Conservation (phyloP, 202 grass and related monocot genomes). For the Saccharum hybrid region DNA sequence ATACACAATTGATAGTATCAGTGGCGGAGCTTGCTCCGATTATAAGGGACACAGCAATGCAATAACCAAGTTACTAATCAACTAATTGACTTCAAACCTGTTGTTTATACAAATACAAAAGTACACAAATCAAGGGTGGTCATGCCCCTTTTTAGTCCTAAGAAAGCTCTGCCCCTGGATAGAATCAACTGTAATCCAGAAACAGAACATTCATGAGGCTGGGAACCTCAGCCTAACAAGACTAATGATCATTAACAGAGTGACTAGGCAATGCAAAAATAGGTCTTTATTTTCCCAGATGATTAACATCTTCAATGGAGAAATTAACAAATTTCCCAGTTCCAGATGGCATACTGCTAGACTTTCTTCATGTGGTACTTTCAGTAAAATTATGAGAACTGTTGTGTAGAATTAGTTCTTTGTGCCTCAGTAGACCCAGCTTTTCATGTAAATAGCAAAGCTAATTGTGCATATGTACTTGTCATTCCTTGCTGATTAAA, state of each 20-base stretch:
- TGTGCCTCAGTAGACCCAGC: neutral
- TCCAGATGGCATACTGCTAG: constrained; percentile 8
- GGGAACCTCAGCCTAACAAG: neutral
- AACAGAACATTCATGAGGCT: constrained; percentile 1
- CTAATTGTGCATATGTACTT: neutral
- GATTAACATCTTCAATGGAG: constrained; percentile 19
- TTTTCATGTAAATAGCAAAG: neutral
- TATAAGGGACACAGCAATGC: neutral
- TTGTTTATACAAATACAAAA: neutral
- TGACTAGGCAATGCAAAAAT: constrained; percentile 10
- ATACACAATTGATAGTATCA: constrained; percentile 5
- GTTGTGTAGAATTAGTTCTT: constrained; percentile 11
- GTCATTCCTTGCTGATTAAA: neutral
- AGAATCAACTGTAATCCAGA: neutral
- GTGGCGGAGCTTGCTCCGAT: too few relatives aligned
- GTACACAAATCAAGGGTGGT: neutral
- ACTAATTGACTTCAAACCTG: neutral
- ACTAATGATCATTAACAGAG: neutral
- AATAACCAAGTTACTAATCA: neutral
- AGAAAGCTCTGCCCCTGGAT: neutral
- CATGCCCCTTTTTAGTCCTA: neutral
- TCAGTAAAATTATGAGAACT: neutral
- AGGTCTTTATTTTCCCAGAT: constrained; percentile 5
- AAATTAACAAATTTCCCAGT: constrained; percentile 24
- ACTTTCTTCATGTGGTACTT: neutral